Conservation (phyloP, 2,329 filamentous ascomycete genomes). For the Colletotrichum lentis region DNA sequence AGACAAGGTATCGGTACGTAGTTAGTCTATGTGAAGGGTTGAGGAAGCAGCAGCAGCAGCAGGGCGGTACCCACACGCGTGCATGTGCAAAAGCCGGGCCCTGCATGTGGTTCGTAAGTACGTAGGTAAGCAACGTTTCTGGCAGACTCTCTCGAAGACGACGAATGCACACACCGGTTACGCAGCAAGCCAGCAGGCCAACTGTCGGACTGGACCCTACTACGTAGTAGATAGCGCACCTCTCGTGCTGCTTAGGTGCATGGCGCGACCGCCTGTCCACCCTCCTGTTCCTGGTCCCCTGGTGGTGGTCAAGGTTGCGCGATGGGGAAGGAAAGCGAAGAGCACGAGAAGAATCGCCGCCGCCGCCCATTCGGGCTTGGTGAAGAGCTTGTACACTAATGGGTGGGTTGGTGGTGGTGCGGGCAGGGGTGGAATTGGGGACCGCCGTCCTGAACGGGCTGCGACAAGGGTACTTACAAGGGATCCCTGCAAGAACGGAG, state of each 20-base stretch:
- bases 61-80: slow-evolving; percentile 12
- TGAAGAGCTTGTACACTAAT: slow-evolving; percentile 30
- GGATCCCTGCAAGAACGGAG: slow-evolving; percentile 21
- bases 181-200: slow-evolving; percentile 21
- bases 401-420: slow-evolving; percentile 17
- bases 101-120: slow-evolving; percentile 25
- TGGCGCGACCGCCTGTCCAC: slow-evolving; percentile 16
- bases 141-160: slow-evolving; percentile 18
- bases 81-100: slow-evolving; percentile 26
- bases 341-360: slow-evolving; percentile 19
- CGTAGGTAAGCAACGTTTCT: slow-evolving; percentile 33
- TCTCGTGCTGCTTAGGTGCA: slow-evolving; percentile 33
- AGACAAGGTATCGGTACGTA: slow-evolving; percentile 23
- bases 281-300: slow-evolving; percentile 28
- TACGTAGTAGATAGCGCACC: slow-evolving; percentile 23
- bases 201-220: slow-evolving; percentile 21
- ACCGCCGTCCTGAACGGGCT: slow-evolving; percentile 15
- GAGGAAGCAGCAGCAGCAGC: slow-evolving; percentile 11
- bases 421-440: slow-evolving; percentile 22
- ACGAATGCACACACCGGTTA: slow-evolving; percentile 24
- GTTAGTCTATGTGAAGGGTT: slow-evolving; percentile 4
- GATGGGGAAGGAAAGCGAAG: slow-evolving; percentile 12
- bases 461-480: slow-evolving; percentile 16
- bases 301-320: slow-evolving; percentile 21
- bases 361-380: slow-evolving; percentile 22